These are phyloP conservation scores for Dipteronia sinensis DNA, from an alignment of 345 rosid species.

Conservation along the genomic window DNA sequence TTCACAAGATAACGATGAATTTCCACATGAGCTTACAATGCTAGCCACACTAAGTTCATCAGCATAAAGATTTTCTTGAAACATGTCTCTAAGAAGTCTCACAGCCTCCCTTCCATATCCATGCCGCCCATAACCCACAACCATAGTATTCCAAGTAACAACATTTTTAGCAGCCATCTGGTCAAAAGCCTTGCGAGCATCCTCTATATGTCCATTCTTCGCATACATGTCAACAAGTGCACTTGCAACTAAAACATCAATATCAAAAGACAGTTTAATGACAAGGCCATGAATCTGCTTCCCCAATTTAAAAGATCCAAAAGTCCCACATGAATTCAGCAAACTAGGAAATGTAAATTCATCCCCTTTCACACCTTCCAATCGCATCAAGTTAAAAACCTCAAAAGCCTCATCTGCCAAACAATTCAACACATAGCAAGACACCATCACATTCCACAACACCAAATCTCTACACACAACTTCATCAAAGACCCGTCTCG, in stretches of 20 bases:
- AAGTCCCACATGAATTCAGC: slow-evolving; percentile 43
- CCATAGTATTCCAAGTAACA: slow-evolving; percentile 72
- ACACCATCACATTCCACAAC: slow-evolving; percentile 63
- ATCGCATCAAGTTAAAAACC: slow-evolving; percentile 48
- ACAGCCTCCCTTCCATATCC: slow-evolving; percentile 56
- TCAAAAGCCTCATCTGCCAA: slow-evolving; percentile 47
- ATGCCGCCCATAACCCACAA: slow-evolving; percentile 57
- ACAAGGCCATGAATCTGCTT: slow-evolving; percentile 56
- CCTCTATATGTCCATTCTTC: slow-evolving; percentile 42
- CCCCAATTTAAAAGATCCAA: slow-evolving; percentile 41
- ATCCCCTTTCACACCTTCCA: slow-evolving; percentile 46
- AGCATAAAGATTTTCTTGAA: slow-evolving; percentile 40
- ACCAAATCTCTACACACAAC: slow-evolving; percentile 51
- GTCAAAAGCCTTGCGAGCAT: slow-evolving; percentile 54
- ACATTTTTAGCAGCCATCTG: slow-evolving; percentile 53
- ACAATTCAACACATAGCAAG: slow-evolving; percentile 51
- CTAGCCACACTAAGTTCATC: slow-evolving; percentile 67
- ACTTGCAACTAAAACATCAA: slow-evolving; percentile 58
- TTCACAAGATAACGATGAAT: slow-evolving; percentile 40
- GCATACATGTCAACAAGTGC: slow-evolving; percentile 63
- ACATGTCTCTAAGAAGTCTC: slow-evolving; percentile 51
- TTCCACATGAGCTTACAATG: slow-evolving; percentile 59
- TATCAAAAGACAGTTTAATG: slow-evolving; percentile 44
- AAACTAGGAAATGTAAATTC: slow-evolving; percentile 60
- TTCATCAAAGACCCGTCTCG: slow-evolving; percentile 47